phyloP scores from a whole-genome alignment of 2,329 filamentous ascomycete genomes.

The Beauveria caledonica region DNA sequence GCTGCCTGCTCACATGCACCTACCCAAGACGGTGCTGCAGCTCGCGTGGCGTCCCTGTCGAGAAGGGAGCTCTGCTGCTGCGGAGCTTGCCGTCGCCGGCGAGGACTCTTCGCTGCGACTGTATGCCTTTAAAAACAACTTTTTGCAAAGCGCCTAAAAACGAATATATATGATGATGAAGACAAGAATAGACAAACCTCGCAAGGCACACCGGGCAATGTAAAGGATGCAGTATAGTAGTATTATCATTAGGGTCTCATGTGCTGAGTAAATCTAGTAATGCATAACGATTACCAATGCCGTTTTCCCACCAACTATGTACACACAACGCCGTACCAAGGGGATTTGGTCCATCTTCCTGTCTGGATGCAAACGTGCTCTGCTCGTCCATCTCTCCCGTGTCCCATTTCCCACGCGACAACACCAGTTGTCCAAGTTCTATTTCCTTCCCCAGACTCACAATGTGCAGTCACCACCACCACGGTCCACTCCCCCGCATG shows the following conservation, averaged over 20 bases:
- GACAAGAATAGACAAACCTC: not conserved
- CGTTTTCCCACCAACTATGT: not conserved
- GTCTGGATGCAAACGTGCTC: not conserved
- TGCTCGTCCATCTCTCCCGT: not conserved
- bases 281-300: slow-evolving; percentile 1
- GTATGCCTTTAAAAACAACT: slow-evolving; percentile 35
- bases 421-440: too few relatives aligned
- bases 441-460: too few relatives aligned
- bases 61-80: slow-evolving; percentile 19
- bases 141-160: slow-evolving; percentile 13
- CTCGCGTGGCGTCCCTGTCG: slow-evolving; percentile 57
- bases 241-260: slow-evolving; percentile 10
- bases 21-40: slow-evolving; percentile 58
- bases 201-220: not conserved
- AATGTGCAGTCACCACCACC: too few relatives aligned
- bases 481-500: too few relatives aligned
- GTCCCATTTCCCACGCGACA: not conserved
- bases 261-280: not conserved
- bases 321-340: not conserved
- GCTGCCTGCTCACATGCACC: slow-evolving; percentile 34
- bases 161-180: not conserved
- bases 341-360: not conserved
- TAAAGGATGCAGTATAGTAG: not conserved
- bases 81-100: slow-evolving; percentile 45
- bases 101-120: slow-evolving; percentile 55